A percentile compares a stretch with the other conserved stretches of the same genome.
phyloP scores from a whole-genome alignment of 2,329 filamentous ascomycete species.

The Nemania bipapillata region DNA sequence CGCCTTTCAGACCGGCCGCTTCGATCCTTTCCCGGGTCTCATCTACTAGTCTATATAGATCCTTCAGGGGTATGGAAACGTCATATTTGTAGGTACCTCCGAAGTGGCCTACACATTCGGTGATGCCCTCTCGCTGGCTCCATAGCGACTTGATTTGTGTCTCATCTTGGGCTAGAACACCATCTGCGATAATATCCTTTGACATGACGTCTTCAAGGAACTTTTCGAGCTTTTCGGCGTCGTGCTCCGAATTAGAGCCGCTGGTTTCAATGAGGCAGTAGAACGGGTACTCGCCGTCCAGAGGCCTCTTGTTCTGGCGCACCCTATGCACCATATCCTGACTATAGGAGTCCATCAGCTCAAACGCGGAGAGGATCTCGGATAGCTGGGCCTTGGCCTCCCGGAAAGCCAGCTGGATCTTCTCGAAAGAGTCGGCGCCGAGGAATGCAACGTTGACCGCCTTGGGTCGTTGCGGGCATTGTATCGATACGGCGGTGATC shows the following conservation, averaged over 20 bases:
- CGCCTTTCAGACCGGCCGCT: conserved; percentile 79
- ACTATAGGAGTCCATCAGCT: conserved; percentile 90
- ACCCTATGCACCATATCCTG: conserved; percentile 81
- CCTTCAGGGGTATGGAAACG: conserved; percentile 86
- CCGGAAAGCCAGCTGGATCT: conserved; percentile 84
- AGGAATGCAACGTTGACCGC: conserved; percentile 97
- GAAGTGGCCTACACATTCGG: conserved; percentile 87
- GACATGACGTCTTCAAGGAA: conserved; percentile 95
- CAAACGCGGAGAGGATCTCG: conserved; percentile 96
- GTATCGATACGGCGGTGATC: conserved; percentile 87
- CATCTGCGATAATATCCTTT: conserved; percentile 85
- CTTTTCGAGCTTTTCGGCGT: conserved; percentile 86
- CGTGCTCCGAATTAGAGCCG: conserved; percentile 92
- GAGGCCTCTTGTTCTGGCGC: conserved; percentile 79
- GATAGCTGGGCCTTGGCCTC: conserved; percentile 90
- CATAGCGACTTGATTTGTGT: conserved; percentile 87
- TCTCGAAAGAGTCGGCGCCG: conserved; percentile 87
- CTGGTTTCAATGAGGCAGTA: conserved; percentile 98
- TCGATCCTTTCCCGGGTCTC: conserved; percentile 80
- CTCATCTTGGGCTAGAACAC: conserved; percentile 91
- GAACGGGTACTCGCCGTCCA: conserved; percentile 88
- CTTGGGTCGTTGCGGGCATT: conserved; percentile 86
- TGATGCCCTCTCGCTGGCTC: conserved; percentile 92
- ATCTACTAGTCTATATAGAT: conserved; percentile 89
- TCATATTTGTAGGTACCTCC: conserved; percentile 99